A percentile compares a stretch with the other conserved stretches of the same genome.
Conservation (phyloP, 2,329 filamentous ascomycete species). For the Colletotrichum sp. region DNA sequence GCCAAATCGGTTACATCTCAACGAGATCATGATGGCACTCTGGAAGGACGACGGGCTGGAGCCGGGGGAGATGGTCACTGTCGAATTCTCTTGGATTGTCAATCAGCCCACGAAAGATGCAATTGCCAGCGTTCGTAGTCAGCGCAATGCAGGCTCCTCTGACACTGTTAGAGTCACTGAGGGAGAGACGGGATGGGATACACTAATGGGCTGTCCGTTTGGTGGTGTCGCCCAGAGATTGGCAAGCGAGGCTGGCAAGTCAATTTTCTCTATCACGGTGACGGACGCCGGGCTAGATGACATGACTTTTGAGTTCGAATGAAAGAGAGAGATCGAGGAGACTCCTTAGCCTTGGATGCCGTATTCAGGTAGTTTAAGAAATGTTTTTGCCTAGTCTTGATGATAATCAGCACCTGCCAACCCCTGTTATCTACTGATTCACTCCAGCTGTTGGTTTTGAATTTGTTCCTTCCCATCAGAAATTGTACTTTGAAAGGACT, state of each 20-base stretch:
- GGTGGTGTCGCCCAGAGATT: neutral
- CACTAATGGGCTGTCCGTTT: neutral
- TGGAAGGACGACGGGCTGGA: neutral
- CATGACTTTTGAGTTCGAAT: neutral
- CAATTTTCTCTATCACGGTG: neutral
- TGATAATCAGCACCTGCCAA: neutral
- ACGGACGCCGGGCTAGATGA: neutral
- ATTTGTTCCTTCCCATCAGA: neutral
- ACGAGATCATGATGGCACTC: neutral
- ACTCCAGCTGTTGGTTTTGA: neutral
- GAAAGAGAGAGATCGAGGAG: neutral
- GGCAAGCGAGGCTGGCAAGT: neutral
- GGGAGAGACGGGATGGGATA: neutral
- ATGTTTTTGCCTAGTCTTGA: neutral
- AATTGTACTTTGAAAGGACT: fast-evolving
- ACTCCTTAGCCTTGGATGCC: neutral
- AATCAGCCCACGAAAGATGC: neutral
- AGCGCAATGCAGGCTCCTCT: neutral
- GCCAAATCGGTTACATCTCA: neutral
- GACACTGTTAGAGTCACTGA: neutral
- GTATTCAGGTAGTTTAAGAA: neutral
- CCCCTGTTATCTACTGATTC: neutral
- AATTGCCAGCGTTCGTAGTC: neutral
- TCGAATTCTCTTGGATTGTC: neutral
- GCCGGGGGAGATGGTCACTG: neutral